These are phyloP conservation scores for Candida ovalis DNA, from an alignment of 805 yeast species.

Conservation along the genomic window DNA sequence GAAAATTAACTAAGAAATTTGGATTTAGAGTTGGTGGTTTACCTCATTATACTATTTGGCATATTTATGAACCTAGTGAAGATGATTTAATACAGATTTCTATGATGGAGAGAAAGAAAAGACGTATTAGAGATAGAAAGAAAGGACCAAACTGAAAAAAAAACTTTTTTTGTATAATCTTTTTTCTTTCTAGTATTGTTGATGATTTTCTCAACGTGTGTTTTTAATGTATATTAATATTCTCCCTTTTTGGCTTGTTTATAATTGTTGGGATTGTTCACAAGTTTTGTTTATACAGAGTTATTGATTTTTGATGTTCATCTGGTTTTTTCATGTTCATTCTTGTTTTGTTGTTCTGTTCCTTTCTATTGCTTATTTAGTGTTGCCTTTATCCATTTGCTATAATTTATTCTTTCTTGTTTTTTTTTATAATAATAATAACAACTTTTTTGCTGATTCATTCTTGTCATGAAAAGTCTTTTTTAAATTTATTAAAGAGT, in stretches of 20 bases:
- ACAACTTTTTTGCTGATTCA: too few species aligned
- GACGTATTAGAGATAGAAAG: constrained; percentile 29
- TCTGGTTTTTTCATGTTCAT: too few species aligned
- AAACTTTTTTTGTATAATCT: neutral
- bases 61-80: constrained; percentile 84
- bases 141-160: too few species aligned
- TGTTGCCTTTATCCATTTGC: too few species aligned
- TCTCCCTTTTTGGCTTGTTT: neutral
- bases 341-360: too few species aligned
- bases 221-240: neutral
- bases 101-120: constrained; percentile 59
- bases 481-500: too few species aligned
- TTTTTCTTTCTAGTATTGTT: neutral
- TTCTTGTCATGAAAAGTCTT: too few species aligned
- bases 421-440: too few species aligned
- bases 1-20: constrained; percentile 74
- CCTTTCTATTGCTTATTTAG: too few species aligned
- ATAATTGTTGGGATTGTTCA: neutral
- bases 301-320: neutral
- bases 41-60: constrained; percentile 90
- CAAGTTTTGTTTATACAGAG: neutral
- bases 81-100: constrained; percentile 74
- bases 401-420: too few species aligned
- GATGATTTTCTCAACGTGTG: neutral
- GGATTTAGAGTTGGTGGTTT: constrained; percentile 83